Evolutionary conservation across 75 land plant genomes (phyloP).

Genomic region (Cryptomeria japonica): DNA sequence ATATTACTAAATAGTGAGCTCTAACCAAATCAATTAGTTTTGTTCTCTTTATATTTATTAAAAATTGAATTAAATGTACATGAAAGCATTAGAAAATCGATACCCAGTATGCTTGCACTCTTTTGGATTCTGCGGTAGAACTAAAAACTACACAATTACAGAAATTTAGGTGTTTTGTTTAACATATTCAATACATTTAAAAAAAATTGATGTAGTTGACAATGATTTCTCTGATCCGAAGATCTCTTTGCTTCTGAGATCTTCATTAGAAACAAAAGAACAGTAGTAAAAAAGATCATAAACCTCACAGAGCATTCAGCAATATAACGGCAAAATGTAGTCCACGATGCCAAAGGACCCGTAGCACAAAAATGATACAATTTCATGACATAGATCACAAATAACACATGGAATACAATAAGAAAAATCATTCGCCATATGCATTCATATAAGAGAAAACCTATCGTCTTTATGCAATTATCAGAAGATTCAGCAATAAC

Average conservation of each 20-base stretch:
- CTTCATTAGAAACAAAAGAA: too few relatives aligned
- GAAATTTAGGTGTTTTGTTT: not conserved
- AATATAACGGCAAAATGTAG: too few relatives aligned
- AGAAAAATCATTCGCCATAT: not conserved
- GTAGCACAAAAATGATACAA: slow-evolving; percentile 11
- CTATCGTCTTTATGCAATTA: slow-evolving; percentile 97
- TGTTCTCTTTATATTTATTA: not conserved
- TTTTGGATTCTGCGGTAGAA: not conserved
- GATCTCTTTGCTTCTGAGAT: too few relatives aligned
- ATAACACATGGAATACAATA: slow-evolving; percentile 1
- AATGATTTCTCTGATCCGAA: too few relatives aligned
- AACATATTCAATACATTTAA: not conserved
- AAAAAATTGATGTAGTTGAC: too few relatives aligned
- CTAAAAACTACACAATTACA: not conserved
- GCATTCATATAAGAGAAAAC: not conserved
- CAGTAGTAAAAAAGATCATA: too few relatives aligned
- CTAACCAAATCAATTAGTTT: not conserved
- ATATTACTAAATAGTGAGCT: not conserved
- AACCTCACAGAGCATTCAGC: too few relatives aligned
- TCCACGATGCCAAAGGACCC: too few relatives aligned
- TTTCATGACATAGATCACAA: not conserved
- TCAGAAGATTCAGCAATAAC: slow-evolving; percentile 99
- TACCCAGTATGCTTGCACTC: not conserved
- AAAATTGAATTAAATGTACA: not conserved
- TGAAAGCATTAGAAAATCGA: not conserved